phyloP scores from a whole-genome alignment of 148 eudicot species.

The Hydrangea macrophylla region DNA sequence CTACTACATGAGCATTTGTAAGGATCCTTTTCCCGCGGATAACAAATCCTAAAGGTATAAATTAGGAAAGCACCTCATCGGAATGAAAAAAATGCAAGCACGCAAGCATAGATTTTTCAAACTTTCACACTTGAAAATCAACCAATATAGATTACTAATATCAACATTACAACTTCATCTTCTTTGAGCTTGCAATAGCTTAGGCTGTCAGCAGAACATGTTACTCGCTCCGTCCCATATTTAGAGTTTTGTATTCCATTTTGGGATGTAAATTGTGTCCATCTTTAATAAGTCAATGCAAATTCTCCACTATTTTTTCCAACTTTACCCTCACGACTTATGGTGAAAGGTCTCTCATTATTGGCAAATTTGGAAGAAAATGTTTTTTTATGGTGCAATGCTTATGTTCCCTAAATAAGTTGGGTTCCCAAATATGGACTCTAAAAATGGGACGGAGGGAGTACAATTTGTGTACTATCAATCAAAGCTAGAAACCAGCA shows the following conservation, averaged over 20 bases:
- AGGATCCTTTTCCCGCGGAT: conserved; percentile 81
- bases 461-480: too few relatives aligned
- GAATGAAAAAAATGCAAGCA: background rate
- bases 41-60: conserved; percentile 58
- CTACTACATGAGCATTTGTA: conserved; percentile 97
- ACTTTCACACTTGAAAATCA: background rate
- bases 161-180: background rate
- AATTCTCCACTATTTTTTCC: background rate
- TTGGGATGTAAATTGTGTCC: background rate
- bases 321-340: too few relatives aligned
- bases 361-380: background rate
- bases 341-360: too few relatives aligned
- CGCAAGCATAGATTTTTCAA: background rate
- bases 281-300: background rate
- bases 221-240: background rate
- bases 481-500: too few relatives aligned
- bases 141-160: background rate
- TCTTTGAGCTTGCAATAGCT: background rate
- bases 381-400: too few relatives aligned
- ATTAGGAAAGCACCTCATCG: background rate
- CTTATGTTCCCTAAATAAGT: too few relatives aligned
- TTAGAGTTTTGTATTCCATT: background rate
- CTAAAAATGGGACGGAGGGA: too few relatives aligned
- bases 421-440: too few relatives aligned
- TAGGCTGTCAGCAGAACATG: background rate